These are phyloP conservation scores for Pythium monospermum DNA, from an alignment of 352 stramenopile genomes.

Conservation along the genomic window DNA sequence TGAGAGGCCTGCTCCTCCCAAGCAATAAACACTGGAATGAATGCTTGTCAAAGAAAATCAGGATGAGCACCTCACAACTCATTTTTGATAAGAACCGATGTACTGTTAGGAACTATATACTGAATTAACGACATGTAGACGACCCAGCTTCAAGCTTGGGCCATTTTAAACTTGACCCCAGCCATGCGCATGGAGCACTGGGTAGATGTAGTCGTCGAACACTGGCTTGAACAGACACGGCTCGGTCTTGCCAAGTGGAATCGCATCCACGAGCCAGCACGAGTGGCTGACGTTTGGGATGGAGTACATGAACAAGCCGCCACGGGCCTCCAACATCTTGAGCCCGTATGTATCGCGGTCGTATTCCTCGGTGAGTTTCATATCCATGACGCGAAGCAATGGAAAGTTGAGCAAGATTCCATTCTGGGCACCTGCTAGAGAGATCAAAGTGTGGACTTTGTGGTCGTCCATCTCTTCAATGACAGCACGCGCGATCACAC, in stretches of 20 bases:
- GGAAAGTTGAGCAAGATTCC: constrained; percentile 37
- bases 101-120: too few relatives aligned
- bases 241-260: neutral
- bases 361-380: constrained; percentile 34
- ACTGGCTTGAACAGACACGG: constrained; percentile 30
- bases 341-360: constrained; percentile 33
- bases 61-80: too few relatives aligned
- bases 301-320: constrained; percentile 19
- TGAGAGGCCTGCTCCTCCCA: too few relatives aligned
- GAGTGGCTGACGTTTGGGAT: constrained; percentile 22
- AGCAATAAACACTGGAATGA: too few relatives aligned
- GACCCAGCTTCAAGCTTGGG: too few relatives aligned
- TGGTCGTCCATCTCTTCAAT: constrained; percentile 53
- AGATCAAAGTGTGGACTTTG: constrained; percentile 33
- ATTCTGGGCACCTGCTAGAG: constrained; percentile 37
- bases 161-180: too few relatives aligned
- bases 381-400: constrained; percentile 26
- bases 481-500: constrained; percentile 33
- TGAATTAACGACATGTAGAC: too few relatives aligned
- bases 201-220: constrained; percentile 39
- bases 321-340: constrained; percentile 25
- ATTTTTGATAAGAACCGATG: too few relatives aligned
- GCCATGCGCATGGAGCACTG: too few relatives aligned
- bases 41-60: too few relatives aligned
- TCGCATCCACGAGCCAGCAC: constrained; percentile 27